phyloP scores from a whole-genome alignment of 257 asterid genomes.

The Schizonepeta tenuifolia region DNA sequence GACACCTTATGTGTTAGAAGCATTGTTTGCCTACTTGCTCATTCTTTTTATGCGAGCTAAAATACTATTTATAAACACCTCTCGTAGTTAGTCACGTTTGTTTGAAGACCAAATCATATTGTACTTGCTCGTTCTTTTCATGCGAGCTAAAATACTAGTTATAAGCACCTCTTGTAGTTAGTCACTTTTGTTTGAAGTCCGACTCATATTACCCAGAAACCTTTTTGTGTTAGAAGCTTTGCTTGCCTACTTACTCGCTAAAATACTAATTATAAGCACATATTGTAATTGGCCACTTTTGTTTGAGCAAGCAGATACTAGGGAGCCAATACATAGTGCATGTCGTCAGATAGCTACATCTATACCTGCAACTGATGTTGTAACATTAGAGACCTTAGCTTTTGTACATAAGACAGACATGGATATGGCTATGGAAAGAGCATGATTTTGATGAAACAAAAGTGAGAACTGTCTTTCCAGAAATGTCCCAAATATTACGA shows the following conservation, averaged over 20 bases:
- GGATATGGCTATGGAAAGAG: background rate
- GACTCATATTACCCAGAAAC: too few species aligned
- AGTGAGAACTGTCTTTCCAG: background rate
- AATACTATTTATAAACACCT: background rate
- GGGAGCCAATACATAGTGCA: background rate
- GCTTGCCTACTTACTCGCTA: background rate
- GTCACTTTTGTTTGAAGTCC: too few species aligned
- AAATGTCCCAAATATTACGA: background rate
- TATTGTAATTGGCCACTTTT: too few species aligned
- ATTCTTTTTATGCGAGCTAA: background rate
- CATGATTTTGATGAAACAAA: background rate
- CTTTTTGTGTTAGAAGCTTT: background rate
- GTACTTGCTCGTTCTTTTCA: background rate
- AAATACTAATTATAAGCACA: background rate
- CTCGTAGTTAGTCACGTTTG: too few species aligned
- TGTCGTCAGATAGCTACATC: background rate
- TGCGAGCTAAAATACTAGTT: background rate
- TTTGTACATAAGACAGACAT: constrained; percentile 2
- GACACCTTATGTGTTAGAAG: too few species aligned
- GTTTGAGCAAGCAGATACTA: background rate
- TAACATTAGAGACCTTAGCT: constrained; percentile 3
- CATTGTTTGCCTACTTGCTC: background rate
- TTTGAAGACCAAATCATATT: too few species aligned
- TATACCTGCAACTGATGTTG: background rate
- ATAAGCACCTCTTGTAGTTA: too few species aligned